Base-by-base conservation (phyloP, 352 stramenopile genomes). In the Blastocystis sp. region DNA sequence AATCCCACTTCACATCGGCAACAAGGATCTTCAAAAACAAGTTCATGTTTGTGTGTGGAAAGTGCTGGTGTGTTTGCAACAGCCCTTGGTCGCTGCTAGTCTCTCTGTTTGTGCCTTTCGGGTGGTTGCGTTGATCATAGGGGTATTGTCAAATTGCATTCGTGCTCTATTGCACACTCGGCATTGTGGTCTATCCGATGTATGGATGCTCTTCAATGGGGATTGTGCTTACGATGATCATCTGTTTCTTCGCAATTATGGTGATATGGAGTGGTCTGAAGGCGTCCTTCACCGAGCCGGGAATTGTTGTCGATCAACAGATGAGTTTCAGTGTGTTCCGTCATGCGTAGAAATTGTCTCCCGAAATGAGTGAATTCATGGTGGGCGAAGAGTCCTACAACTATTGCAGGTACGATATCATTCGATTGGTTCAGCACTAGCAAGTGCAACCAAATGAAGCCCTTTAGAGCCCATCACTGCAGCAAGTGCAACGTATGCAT, bases 391-490 rank as follows among this genome's bases (percentile, higher is more conserved):
- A 41, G 4, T 41, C 74, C 40, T 48, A 64, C 56, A 67, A 43
- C 66, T 84, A 84, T 48, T 84, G 74, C 41, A 34, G 2, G 74
- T 84, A 70, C 21, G 69, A 62, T 62, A 1, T 64, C 67, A 14
- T 19, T 56, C 45, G 10, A 19, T 64, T 3, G 48, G 62, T 43
- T 66, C 66, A 28, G 9, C 38, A 34, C 19, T 76, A 88, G 78
- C 59, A 88, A 88, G 17, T 88, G 78, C 66, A 53, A 79, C 11
- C 52, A 45, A 21, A 64, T 76, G 64, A 88, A 88, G 45, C 78
- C 78, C 1, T 60, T 59, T 28, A 69, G 78, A 34, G 78, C 78
- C 23, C 78, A 88, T 41, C 78, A 88, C 52, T 88, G 78, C 43
- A 88, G 78, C 34, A 56, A n/a, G 23, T 88, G 78, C 43, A 43